Evolutionary conservation across 2,329 filamentous ascomycete genomes (phyloP).

Genomic region (Fusarium phyllophilum): DNA sequence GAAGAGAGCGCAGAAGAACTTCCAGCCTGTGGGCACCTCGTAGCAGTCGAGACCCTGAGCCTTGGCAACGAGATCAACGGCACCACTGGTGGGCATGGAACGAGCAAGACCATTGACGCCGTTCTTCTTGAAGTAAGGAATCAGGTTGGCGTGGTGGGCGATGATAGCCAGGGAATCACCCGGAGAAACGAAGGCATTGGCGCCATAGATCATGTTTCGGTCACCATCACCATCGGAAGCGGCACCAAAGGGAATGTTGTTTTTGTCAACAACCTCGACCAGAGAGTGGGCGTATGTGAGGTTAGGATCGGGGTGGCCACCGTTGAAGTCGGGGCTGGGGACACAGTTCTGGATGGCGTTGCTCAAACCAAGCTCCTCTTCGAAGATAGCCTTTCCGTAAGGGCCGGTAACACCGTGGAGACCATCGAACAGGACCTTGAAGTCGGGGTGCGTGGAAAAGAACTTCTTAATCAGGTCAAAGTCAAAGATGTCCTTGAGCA

Average conservation of each 20-base stretch:
- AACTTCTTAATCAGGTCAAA: constrained; percentile 96
- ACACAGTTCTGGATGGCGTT: constrained; percentile 87
- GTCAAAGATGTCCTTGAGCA: constrained; percentile 99
- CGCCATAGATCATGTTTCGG: constrained; percentile 99
- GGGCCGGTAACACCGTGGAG: constrained; percentile 94
- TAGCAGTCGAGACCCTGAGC: constrained; percentile 91
- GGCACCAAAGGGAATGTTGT: constrained; percentile 92
- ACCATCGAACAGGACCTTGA: constrained; percentile 96
- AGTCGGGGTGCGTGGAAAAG: constrained; percentile 85
- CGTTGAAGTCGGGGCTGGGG: constrained; percentile 93
- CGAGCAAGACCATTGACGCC: constrained; percentile 95
- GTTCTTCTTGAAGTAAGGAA: constrained; percentile 98
- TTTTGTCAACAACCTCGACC: constrained; percentile 92
- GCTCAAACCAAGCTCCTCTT: constrained; percentile 88
- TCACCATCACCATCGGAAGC: constrained; percentile 97
- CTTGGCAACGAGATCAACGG: constrained; percentile 95
- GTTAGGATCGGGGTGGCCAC: constrained; percentile 97
- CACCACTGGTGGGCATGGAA: constrained; percentile 96
- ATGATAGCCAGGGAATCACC: constrained; percentile 98
- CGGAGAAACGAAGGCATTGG: constrained; percentile 94
- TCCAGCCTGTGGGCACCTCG: constrained; percentile 98
- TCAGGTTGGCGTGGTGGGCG: constrained; percentile 93
- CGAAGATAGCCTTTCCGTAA: constrained; percentile 94
- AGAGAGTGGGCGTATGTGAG: constrained; percentile 95
- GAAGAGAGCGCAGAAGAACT: constrained; percentile 97